These are phyloP conservation scores for Globisporangium middletonii DNA, from an alignment of 352 stramenopile genomes.

Conservation along the genomic window DNA sequence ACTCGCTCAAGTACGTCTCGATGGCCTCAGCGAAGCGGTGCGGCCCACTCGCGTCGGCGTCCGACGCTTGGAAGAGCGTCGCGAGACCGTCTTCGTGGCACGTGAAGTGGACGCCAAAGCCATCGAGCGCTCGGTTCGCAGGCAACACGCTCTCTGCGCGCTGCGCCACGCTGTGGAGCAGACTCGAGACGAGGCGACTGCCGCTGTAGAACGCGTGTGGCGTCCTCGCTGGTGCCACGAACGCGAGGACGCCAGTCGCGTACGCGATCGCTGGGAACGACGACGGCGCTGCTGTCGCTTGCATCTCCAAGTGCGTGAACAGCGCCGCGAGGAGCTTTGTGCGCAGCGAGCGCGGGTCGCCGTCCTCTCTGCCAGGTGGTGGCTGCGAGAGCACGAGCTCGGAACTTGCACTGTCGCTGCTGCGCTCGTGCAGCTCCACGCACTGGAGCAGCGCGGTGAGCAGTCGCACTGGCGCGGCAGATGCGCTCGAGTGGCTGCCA, in stretches of 20 bases:
- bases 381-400: neutral
- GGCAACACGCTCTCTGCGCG: constrained; percentile 19
- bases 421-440: constrained; percentile 12
- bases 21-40: constrained; percentile 13
- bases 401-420: neutral
- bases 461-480: constrained; percentile 12
- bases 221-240: constrained; percentile 19
- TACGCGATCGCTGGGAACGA: constrained; percentile 30
- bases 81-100: constrained; percentile 27
- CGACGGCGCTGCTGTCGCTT: neutral
- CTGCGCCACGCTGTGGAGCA: constrained; percentile 34
- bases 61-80: constrained; percentile 1
- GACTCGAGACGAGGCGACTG: constrained; percentile 19
- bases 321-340: constrained; percentile 8
- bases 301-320: constrained; percentile 10
- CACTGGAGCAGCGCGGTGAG: constrained; percentile 13
- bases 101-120: constrained; percentile 49
- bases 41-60: neutral
- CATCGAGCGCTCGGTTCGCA: constrained; percentile 27
- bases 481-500: constrained; percentile 1
- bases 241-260: constrained; percentile 28
- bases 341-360: constrained; percentile 2
- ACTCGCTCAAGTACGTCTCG: constrained; percentile 9
- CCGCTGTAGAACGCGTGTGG: constrained; percentile 1
- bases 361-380: neutral